Evolutionary conservation across 2,329 filamentous ascomycete genomes (phyloP).

Genomic region (Ampelomyces quisqualis): DNA sequence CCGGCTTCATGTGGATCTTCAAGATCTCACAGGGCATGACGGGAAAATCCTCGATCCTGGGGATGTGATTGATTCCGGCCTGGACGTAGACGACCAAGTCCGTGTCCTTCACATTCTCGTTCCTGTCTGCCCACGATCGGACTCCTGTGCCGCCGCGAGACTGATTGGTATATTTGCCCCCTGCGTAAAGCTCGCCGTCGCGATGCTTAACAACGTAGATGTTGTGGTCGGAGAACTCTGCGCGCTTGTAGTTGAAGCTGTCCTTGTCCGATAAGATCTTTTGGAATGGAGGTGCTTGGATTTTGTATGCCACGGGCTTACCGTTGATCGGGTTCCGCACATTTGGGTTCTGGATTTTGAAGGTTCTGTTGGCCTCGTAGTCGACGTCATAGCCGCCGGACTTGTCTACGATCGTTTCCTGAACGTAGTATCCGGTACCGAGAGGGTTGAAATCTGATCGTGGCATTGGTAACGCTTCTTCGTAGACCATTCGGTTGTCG

Average conservation of each 20-base stretch:
- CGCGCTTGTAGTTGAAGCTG: conserved; percentile 58
- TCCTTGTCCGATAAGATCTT: conserved; percentile 55
- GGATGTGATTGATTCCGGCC: conserved; percentile 60
- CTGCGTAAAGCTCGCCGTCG: conserved; percentile 61
- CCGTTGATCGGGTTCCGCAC: conserved; percentile 51
- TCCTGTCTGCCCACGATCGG: conserved; percentile 52
- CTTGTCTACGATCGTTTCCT: conserved; percentile 51
- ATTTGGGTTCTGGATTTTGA: conserved; percentile 52
- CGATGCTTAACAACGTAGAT: conserved; percentile 60
- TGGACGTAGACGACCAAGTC: conserved; percentile 61
- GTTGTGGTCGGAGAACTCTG: conserved; percentile 60
- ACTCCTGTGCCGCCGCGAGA: conserved; percentile 55
- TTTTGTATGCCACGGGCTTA: conserved; percentile 54
- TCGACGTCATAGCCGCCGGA: conserved; percentile 55
- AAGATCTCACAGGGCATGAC: conserved; percentile 60
- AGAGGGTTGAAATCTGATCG: conserved; percentile 58
- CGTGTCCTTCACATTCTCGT: conserved; percentile 56
- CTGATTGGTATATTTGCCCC: conserved; percentile 62
- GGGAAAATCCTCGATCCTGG: conserved; percentile 58
- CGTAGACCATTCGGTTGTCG: conserved; percentile 52
- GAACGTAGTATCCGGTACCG: conserved; percentile 52
- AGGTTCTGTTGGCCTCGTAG: conserved; percentile 47
- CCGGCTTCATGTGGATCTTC: conserved; percentile 58
- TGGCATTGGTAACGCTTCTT: conserved; percentile 61
- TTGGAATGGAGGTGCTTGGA: conserved; percentile 52